Base-by-base conservation (phyloP, 2,329 filamentous ascomycete genomes). In the Colletotrichum acutatum region DNA sequence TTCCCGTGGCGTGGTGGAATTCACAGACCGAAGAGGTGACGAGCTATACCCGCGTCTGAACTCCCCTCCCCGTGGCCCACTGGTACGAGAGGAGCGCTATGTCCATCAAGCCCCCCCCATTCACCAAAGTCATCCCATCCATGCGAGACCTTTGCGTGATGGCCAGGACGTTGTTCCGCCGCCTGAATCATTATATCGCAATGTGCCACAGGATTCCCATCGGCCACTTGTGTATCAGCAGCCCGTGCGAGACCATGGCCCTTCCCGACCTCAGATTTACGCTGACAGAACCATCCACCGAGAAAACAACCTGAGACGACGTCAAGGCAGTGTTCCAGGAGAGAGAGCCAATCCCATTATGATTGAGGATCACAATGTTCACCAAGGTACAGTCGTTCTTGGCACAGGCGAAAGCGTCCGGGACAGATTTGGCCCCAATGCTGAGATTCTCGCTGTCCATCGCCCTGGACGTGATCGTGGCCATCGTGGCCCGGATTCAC, bases 301-400 rank as follows among this genome's bases (percentile, higher is more conserved):
- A 32, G 58, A 30, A 22, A 63, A 54, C 22, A 57, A 54, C 9
- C 37, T 32, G 6, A 34, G 53, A 26, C 61, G 46, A 5, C 42
- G 65, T 19, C 49, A 71, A 37, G 66, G 34, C n/a, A 37, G 54
- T 19, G 34, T 32, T 3, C 4, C 62, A 22, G 82, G 81, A 64
- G 78, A 76, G 28, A 78, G 78, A 52, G 76, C 76, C n/a, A 80
- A 79, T 26, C 80, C 80, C 22, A 78, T 84, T 59, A 66, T 83
- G 74, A 84, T 85, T 82, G 82, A 84, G 74, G 81, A 84, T 75
- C 79, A 82, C 34, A 82, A 81, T 26, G 26, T 56, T 34, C 68
- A 46, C 19, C 42, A 37, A 22, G 54, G 60, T 26, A 54, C 53
- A n/a, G 22, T 72, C 37, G 49, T 61, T n/a, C 57, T 68, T 81